phyloP scores from a whole-genome alignment of 371 early-diverging fungal species.

The Lichtheimia ramosa region DNA sequence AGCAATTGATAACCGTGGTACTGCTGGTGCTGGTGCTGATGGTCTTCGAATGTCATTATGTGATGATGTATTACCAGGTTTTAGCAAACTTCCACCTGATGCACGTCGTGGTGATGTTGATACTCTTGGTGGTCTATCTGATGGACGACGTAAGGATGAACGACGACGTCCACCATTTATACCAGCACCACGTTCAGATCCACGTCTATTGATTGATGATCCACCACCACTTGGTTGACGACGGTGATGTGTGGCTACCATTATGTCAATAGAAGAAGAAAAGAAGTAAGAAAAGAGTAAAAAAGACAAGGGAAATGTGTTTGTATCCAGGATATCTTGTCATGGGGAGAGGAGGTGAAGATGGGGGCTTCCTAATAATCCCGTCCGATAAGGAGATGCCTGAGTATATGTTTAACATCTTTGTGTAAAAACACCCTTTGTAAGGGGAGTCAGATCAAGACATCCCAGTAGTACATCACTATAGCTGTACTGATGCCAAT shows the following conservation, averaged over 20 bases:
- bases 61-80: not conserved
- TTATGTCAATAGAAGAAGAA: slow-evolving; percentile 7
- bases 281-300: not conserved
- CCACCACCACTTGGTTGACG: not conserved
- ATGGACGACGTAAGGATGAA: slow-evolving; percentile 7
- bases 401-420: not conserved
- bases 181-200: not conserved
- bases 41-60: slow-evolving; percentile 8
- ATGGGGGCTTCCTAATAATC: not conserved
- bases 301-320: not conserved
- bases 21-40: slow-evolving; percentile 9
- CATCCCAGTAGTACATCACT: no score
- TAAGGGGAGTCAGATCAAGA: no score
- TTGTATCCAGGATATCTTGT: not conserved
- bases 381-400: not conserved
- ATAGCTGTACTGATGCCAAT: no score
- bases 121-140: slow-evolving; percentile 8
- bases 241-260: slow-evolving; percentile 5
- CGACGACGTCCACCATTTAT: slow-evolving; percentile 5
- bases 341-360: not conserved
- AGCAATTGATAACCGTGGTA: slow-evolving; percentile 27
- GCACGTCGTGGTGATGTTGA: slow-evolving; percentile 4
- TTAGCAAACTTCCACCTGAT: slow-evolving; percentile 1
- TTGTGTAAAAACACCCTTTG: no score
- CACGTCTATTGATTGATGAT: not conserved